Base-by-base conservation (phyloP, 768 basidiomycete species). In the Lyophyllum shimeji region DNA sequence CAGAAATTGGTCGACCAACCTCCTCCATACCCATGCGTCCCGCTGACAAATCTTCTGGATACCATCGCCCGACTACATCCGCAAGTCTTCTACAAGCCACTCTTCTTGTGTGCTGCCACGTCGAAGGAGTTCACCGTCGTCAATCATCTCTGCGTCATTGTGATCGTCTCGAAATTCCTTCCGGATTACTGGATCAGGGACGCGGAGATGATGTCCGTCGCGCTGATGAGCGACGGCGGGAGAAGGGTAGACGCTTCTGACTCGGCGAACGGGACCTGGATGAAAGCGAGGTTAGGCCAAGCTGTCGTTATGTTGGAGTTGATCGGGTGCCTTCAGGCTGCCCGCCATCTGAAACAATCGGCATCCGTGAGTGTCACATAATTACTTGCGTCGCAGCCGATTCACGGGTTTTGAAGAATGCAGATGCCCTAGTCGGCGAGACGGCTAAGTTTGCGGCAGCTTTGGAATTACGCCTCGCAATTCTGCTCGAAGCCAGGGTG, bases 131-230 rank as follows among this genome's bases (percentile, higher is more conserved):
- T 80, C n/a, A 75, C 79, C 11, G 74, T 88, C 9, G 74, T 82
- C 11, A 82, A 80, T 51, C 81, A 89, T 57, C 76, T 90, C 0
- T 78, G 81, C 44, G 74, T 78, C 3, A 65, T 91, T 45, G 71
- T 74, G 13, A 74, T 80, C 1, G 60, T 87, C 52, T 74, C 82
- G 4, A 77, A 74, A 27, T 81, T 82, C 62, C 71, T 89, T 15
- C 76, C 81, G 1, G 82, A 84, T 57, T 82, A 85, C 61, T 90
- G 87, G 88, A 75, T 76, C 7, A 76, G 80, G 21, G 84, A 90
- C 65, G 74, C 83, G 6, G 89, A 90, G 61, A 91, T 92, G 89
- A 72, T 90, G 61, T 76, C 84, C 3, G 78, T 90, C 2, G 89
- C 85, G 9, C 64, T 90, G 40, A 80, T 87, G 77, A 82, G 79